Base-by-base conservation (phyloP, 2,329 filamentous ascomycete genomes). In the Epichloe typhina region DNA sequence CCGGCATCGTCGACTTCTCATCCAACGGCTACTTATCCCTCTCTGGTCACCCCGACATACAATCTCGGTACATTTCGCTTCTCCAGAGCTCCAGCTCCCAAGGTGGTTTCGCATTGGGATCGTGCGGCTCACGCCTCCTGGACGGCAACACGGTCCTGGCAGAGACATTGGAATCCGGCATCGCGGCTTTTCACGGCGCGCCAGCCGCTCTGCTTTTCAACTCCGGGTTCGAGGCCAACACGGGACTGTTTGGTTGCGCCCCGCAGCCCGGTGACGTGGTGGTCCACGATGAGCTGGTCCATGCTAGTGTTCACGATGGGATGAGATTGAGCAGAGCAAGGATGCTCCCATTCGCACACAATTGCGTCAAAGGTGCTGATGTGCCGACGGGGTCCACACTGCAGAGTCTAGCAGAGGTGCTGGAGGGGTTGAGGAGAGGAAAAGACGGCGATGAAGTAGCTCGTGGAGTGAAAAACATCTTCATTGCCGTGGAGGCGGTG, bases 1-100 rank as follows among this genome's bases (percentile, higher is more conserved):
- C 83, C 1, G 80, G 75, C 19, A 84, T 79, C 21, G 78, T 82
- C 46, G 88, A 94, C 67, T 86, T 94, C 60, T 83, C 83, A 21
- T 90, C 87, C 61, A 84, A 89, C 63, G 79, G 79, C 50, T 85
- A 93, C 62, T 87, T 95, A 52, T 88, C 89, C 46, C 83, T 90
- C 5, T 82, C 86, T 1, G 63, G 61, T 3, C 62, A 69, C 36
- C 60, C 65, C 0, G 62, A 61, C 13, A 50, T 79, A 7, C 83
- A 85, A 66, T 75, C 81, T 61, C 82, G 79, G 7, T 90, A 82
- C 61, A 72, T 91, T 17, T 51, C 55, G 2, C 57, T 63, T 0
- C 55, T 74, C 11, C 57, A 64, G 21, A 53, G 50, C 42, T 50
- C 49, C 35, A 3, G 36, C 17, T 9, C 15, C 26, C 31, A 46